Evolutionary conservation across 768 basidiomycete species (phyloP), one percentile per base, ranked within the genome.

Genomic region (Suillus subluteus): DNA sequence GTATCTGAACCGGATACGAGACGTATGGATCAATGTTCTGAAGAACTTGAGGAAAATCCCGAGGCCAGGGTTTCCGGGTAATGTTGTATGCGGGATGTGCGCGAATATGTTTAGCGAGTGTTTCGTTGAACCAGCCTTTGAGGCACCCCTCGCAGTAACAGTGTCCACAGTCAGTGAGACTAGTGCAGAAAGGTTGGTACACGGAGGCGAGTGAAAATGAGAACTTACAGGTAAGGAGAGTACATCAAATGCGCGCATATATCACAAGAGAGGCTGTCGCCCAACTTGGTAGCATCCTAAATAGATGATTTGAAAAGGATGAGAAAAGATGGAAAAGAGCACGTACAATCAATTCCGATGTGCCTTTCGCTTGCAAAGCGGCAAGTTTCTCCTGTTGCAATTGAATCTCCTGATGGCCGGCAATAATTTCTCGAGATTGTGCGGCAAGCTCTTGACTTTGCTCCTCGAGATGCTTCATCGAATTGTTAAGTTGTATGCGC

Each of bases 141-240:
- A 92, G 79, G 69, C 91, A 92, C 6, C 73, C 73, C 67, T 84
- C 78, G 72, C 91, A 93, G 72, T 88, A 91, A 0, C 86, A 84
- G 74, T 93, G 91, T 3, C 91, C 91, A 64, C 91, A 93, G 48
- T 82, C 82, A 7, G 84, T 76, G 26, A 92, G 80, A 6, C 91
- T 92, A 70, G 11, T 43, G 16, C 35, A 70, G 41, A 23, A 13
- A 2, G 64, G 41, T 62, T 35, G 32, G 44, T 26, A 56, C 21
- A 11, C 40, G 63, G 50, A 64, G 63, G 62, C 1, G 32, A 65
- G 15, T 55, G 40, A 54, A 23, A 43, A 30, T 13, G 35, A 43
- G 35, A 9, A 79, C 89, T 50, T 70, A 91, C 91, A 83, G 81
- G 70, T 85, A 89, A 0, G 91, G 91, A 9, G 79, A 79, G 88